Base-by-base conservation (phyloP, 108 stramenopile genomes). In the Nitzschia palea region DNA sequence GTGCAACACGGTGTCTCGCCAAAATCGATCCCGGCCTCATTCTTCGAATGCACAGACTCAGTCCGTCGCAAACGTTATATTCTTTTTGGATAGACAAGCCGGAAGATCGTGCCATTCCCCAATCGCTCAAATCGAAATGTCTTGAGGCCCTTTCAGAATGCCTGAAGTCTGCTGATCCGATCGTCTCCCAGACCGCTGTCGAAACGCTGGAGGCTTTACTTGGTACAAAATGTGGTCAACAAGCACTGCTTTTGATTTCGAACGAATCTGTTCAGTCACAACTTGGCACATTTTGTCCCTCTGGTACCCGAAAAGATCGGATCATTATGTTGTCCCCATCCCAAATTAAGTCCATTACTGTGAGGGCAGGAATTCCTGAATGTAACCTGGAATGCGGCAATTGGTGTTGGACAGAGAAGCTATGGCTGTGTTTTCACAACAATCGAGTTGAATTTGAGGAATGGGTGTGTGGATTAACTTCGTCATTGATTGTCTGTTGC, bases 401-500 rank as follows among this genome's bases (percentile, higher is more conserved):
- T 55, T 90, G 91, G 88, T 93, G 92, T 53, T 93, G 87, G 87
- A 73, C 70, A 35, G 70, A 72, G 28, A 57, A 48, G 12, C 33
- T 89, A 22, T 93, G 92, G 92, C 66, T 28, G 48, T 58, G 36
- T 31, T 18, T 40, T 25, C 44, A 37, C 34, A 29, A 5, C 6
- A 32, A 28, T 17, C 63, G 70, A 28, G 22, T 27, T 29, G 48
- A 65, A 14, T 84, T 70, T 56, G 80, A 81, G 25, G 31, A 59
- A 18, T 93, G 92, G 92, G 85, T 93, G 31, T 80, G 81, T 50
- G 51, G 62, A 15, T 45, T 90, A 18, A 76, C 78, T 8, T 51
- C 71, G 12, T 65, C 92, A n/a, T 76, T 93, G 20, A 87, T 93
- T 33, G 48, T 65, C 30, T 93, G 88, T 56, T 86, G 83, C 64